Evolutionary conservation across 768 basidiomycete species (phyloP).

Genomic region (Psilocybe cyanescens): DNA sequence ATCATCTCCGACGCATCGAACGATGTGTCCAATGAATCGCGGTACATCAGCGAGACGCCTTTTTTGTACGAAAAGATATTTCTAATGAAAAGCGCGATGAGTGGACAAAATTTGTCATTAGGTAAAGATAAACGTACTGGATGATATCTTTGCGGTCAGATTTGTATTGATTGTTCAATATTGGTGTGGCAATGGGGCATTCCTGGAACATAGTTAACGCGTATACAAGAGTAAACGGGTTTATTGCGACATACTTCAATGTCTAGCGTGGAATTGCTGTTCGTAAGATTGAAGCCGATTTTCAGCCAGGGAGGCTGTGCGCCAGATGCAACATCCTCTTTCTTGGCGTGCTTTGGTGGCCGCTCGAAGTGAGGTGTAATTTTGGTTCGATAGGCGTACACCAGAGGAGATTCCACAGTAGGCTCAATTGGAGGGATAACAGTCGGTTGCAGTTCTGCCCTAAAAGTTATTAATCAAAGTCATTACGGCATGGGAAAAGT

Average conservation of each 20-base stretch:
- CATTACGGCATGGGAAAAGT: neutral
- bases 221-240: neutral
- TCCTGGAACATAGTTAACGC: constrained; percentile 52
- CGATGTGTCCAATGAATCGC: constrained; percentile 68
- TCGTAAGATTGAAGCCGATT: constrained; percentile 89
- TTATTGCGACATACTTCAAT: constrained; percentile 69
- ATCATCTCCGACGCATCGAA: constrained; percentile 23
- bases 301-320: constrained; percentile 69
- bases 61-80: constrained; percentile 81
- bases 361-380: constrained; percentile 96
- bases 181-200: constrained; percentile 87
- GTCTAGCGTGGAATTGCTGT: constrained; percentile 77
- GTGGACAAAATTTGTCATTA: constrained; percentile 9
- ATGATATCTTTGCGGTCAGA: constrained; percentile 68
- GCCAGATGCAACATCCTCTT: constrained; percentile 24
- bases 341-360: constrained; percentile 50
- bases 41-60: constrained; percentile 88
- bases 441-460: constrained; percentile 54
- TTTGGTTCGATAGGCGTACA: constrained; percentile 95
- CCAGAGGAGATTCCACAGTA: constrained; percentile 86
- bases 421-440: constrained; percentile 67
- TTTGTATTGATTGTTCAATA: constrained; percentile 71
- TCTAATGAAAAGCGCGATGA: constrained; percentile 38
- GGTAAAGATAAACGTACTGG: constrained; percentile 47
- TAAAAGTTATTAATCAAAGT: constrained; percentile 11